Base-by-base conservation (phyloP, 2,329 filamentous ascomycete genomes). In the Calonectria hongkongensis region DNA sequence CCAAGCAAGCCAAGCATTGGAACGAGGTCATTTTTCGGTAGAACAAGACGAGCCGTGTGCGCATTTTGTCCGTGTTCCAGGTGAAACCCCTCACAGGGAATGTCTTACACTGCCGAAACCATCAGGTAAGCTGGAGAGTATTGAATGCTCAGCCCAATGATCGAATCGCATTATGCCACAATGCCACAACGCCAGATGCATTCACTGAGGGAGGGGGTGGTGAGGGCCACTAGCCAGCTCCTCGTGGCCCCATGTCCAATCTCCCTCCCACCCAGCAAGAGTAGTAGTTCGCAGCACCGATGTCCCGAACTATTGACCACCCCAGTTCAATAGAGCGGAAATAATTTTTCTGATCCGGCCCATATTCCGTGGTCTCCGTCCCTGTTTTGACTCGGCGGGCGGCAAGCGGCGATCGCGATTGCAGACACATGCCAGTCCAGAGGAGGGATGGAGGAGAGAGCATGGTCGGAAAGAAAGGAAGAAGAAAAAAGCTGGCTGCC, bases 1-100 rank as follows among this genome's bases (percentile, higher is more conserved):
- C 54, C 54, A 60, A 60, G 54, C 21, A 39, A 60, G 54, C 54
- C 54, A 60, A 60, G 54, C 54, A 41, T 60, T 60, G 36, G 33
- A 27, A 60, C 21, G 13, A 25, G 12, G 54, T 60, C 21, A 13
- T 28, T 60, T 41, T 18, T 41, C 21, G 54, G 54, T 7, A 25
- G 54, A 60, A 60, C 33, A 48, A 39, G 36, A 27, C 5, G 21
- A 41, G n/a, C 54, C 6, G 15, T 9, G 36, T 27, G 54, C 54
- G 13, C 16, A 13, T 25, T 12, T 13, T 39, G 54, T 21, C 33
- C 54, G n/a, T 36, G 54, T 60, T 60, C 54, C 54, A 60, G 33
- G 54, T 60, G 21, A 41, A 36, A 60, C 39, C 21, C 54, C 21
- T 60, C 33, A 9, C 15, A 28, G 36, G 33, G 50, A 36, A 12